Conservation (phyloP, 179 eudicot genomes). For the Heliamphora pulchella region DNA sequence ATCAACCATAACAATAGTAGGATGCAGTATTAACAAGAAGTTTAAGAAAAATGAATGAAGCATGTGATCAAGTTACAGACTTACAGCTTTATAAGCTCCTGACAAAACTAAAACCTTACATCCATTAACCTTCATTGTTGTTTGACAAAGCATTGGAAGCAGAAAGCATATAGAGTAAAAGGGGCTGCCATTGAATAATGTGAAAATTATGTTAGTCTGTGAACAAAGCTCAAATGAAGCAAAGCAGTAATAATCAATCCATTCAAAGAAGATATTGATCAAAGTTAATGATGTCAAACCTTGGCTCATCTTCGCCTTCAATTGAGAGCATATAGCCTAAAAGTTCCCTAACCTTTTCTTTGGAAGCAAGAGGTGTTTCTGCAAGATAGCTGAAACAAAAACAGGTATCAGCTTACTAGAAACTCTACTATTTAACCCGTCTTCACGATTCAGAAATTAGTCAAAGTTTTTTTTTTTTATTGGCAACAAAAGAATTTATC, state of each 20-base stretch:
- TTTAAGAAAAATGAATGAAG: not conserved
- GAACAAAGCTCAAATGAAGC: not conserved
- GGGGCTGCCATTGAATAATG: slow-evolving; percentile 47
- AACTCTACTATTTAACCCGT: not conserved
- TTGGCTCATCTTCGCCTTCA: slow-evolving; percentile 72
- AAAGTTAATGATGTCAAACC: slow-evolving; percentile 31
- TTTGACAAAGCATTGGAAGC: slow-evolving; percentile 90
- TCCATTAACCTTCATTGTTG: slow-evolving; percentile 65
- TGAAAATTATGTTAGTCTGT: not conserved
- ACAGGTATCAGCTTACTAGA: slow-evolving; percentile 4
- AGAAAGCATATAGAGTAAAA: slow-evolving; percentile 63
- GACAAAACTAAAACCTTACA: slow-evolving; percentile 49
- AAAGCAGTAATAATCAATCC: not conserved
- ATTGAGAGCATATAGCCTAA: slow-evolving; percentile 68
- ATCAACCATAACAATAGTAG: not conserved
- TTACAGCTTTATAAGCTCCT: slow-evolving; percentile 73
- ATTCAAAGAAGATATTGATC: not conserved
- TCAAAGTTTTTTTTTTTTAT: not conserved
- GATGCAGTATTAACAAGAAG: not conserved
- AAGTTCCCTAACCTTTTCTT: slow-evolving; percentile 61
- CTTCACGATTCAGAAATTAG: not conserved
- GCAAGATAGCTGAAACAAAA: slow-evolving; percentile 69
- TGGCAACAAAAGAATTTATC: not conserved
- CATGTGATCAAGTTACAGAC: slow-evolving; percentile 21
- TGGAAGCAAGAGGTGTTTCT: slow-evolving; percentile 70